Conservation (phyloP, 371 early-diverging fungal species). For the Haplosporangium sp. region DNA sequence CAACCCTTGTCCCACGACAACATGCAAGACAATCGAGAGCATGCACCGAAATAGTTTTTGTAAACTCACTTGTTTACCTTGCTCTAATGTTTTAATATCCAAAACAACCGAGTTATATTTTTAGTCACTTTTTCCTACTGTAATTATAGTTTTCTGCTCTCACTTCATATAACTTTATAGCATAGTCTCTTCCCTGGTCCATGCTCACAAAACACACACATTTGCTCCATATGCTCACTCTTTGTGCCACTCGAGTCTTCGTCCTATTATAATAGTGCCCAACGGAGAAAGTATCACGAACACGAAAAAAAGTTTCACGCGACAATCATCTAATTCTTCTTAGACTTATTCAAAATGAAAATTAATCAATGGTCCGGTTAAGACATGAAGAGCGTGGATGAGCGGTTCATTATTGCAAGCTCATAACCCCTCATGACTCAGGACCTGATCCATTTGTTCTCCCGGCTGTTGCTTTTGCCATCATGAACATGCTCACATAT, state of each 20-base stretch:
- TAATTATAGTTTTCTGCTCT: background rate
- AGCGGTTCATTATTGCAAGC: background rate
- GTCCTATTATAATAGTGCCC: too few relatives aligned
- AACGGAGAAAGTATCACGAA: too few relatives aligned
- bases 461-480: background rate
- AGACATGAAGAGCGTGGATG: background rate
- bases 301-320: too few relatives aligned
- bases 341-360: background rate
- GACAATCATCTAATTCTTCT: background rate
- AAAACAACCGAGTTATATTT: background rate
- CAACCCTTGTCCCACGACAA: background rate
- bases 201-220: background rate
- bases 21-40: background rate
- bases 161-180: background rate
- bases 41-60: background rate
- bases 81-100: background rate
- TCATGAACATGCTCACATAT: background rate
- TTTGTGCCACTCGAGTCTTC: background rate
- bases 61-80: background rate
- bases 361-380: too few relatives aligned
- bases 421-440: background rate
- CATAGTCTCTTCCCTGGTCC: background rate
- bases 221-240: background rate
- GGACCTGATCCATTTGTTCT: slow-evolving; percentile 2
- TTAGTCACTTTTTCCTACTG: background rate